Percentiles rank a stretch among this genome's conserved stretches.
Evolutionary conservation across 352 stramenopile genomes (phyloP).

Genomic region (Globisporangium nodosum): DNA sequence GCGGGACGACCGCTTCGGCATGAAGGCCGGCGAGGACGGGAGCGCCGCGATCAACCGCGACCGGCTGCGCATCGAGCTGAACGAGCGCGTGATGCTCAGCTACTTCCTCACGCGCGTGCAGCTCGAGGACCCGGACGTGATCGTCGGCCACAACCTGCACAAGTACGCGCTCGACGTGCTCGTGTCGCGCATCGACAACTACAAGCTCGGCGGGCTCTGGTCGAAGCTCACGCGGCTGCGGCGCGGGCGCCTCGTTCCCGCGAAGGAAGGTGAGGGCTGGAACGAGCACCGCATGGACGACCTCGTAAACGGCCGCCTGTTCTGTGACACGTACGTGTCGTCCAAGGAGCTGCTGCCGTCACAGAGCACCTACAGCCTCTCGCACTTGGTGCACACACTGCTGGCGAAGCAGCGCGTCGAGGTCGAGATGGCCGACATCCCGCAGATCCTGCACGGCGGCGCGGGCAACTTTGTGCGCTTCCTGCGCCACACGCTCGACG

Average conservation of each 20-base stretch:
- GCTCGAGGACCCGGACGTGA: slow-evolving; percentile 96
- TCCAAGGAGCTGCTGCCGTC: slow-evolving; percentile 95
- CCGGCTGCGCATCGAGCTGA: slow-evolving; percentile 65
- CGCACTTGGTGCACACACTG: slow-evolving; percentile 90
- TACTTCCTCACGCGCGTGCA: slow-evolving; percentile 91
- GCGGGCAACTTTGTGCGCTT: slow-evolving; percentile 91
- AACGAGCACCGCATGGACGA: slow-evolving; percentile 87
- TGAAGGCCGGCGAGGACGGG: slow-evolving; percentile 26
- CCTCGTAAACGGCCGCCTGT: slow-evolving; percentile 91
- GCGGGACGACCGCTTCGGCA: slow-evolving; percentile 57
- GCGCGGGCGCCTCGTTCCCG: slow-evolving; percentile 63
- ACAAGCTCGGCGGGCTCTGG: slow-evolving; percentile 84
- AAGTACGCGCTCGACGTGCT: slow-evolving; percentile 98
- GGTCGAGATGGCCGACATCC: slow-evolving; percentile 95
- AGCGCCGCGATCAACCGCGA: slow-evolving; percentile 35
- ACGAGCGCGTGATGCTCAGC: slow-evolving; percentile 81
- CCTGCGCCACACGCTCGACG: slow-evolving; percentile 92
- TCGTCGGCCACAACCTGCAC: slow-evolving; percentile 98
- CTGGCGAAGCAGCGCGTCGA: slow-evolving; percentile 86
- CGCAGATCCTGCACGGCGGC: slow-evolving; percentile 87
- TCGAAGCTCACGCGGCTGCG: slow-evolving; percentile 80
- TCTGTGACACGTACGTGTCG: slow-evolving; percentile 98
- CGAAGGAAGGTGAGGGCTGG: slow-evolving; percentile 83
- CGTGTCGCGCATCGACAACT: slow-evolving; percentile 91
- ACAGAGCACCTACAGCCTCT: slow-evolving; percentile 98